phyloP scores from a whole-genome alignment of 2,329 filamentous ascomycete species.

The Coniochaeta hoffmannii region DNA sequence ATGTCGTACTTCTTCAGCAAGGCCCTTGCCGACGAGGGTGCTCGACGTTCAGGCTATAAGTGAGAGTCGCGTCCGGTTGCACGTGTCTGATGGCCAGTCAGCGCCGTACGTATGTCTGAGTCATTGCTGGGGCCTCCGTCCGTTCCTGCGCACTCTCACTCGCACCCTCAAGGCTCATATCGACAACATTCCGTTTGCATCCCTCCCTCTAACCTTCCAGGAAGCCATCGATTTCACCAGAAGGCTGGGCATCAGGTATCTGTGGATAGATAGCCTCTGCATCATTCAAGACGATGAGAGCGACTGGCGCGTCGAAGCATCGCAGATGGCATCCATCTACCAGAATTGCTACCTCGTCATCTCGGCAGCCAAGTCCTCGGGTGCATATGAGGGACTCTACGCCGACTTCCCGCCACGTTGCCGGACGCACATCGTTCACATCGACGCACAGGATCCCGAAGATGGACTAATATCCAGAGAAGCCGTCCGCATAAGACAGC shows the following conservation, averaged over 20 bases:
- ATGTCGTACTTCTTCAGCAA: not conserved
- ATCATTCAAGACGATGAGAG: constrained; percentile 15
- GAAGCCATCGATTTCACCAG: constrained; percentile 13
- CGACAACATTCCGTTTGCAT: constrained; percentile 6
- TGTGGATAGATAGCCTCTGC: constrained; percentile 19
- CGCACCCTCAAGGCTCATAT: constrained; percentile 6
- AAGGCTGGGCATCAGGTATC: constrained; percentile 10
- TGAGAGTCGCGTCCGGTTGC: constrained; percentile 4
- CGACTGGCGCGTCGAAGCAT: constrained; percentile 13
- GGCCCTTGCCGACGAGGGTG: constrained; percentile 7
- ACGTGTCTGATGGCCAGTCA: not conserved
- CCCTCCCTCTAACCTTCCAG: constrained; percentile 9
- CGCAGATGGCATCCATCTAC: constrained; percentile 13
- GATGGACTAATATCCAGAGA: not conserved
- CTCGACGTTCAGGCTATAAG: constrained; percentile 3
- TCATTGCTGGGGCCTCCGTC: constrained; percentile 14
- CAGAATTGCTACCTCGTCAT: constrained; percentile 5
- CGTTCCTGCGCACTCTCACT: constrained; percentile 8
- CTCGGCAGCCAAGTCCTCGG: constrained; percentile 8
- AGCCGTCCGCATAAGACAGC: constrained; percentile 5
- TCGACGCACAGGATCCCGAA: not conserved
- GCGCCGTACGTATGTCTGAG: constrained; percentile 10
- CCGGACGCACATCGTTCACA: not conserved
- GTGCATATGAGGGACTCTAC: constrained; percentile 9
- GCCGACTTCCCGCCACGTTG: not conserved